Evolutionary conservation across 2,329 filamentous ascomycete genomes (phyloP).

Genomic region (Microcyclospora pomicola): DNA sequence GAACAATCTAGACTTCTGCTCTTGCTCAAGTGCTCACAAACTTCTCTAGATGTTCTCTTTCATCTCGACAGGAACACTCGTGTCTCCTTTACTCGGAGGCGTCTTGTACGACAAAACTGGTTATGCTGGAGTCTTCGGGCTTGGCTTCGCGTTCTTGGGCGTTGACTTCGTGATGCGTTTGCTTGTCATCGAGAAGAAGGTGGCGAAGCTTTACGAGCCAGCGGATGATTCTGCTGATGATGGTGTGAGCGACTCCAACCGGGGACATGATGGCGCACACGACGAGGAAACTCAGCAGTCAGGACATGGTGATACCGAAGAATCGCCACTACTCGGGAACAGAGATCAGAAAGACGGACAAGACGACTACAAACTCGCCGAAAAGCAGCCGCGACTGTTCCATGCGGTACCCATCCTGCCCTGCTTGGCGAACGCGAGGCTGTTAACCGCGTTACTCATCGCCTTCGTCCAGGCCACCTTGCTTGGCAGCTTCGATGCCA

Average conservation of each 20-base stretch:
- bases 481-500: slow-evolving; percentile 34
- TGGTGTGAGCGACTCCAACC: slow-evolving; percentile 4
- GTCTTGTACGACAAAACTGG: slow-evolving; percentile 46
- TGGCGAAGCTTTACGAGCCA: slow-evolving; percentile 33
- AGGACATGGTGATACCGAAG: slow-evolving; percentile 17
- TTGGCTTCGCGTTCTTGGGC: slow-evolving; percentile 40
- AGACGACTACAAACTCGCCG: slow-evolving; percentile 30
- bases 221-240: slow-evolving; percentile 14
- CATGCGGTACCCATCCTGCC: slow-evolving; percentile 36
- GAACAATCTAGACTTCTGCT: not conserved
- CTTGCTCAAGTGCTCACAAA: slow-evolving; percentile 1
- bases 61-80: slow-evolving; percentile 42
- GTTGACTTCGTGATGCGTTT: slow-evolving; percentile 48
- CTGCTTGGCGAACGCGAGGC: slow-evolving; percentile 26
- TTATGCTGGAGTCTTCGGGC: slow-evolving; percentile 44
- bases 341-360: slow-evolving; percentile 17
- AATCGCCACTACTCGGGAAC: slow-evolving; percentile 26
- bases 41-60: slow-evolving; percentile 40
- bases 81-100: slow-evolving; percentile 46
- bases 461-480: slow-evolving; percentile 32
- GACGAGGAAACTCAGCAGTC: slow-evolving; percentile 8
- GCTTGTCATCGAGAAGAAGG: slow-evolving; percentile 49
- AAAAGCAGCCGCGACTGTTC: slow-evolving; percentile 27
- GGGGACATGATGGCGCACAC: slow-evolving; percentile 5
- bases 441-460: slow-evolving; percentile 27